phyloP scores from a whole-genome alignment of 2,329 filamentous ascomycete genomes.

The Decorospora gaudefroyi region DNA sequence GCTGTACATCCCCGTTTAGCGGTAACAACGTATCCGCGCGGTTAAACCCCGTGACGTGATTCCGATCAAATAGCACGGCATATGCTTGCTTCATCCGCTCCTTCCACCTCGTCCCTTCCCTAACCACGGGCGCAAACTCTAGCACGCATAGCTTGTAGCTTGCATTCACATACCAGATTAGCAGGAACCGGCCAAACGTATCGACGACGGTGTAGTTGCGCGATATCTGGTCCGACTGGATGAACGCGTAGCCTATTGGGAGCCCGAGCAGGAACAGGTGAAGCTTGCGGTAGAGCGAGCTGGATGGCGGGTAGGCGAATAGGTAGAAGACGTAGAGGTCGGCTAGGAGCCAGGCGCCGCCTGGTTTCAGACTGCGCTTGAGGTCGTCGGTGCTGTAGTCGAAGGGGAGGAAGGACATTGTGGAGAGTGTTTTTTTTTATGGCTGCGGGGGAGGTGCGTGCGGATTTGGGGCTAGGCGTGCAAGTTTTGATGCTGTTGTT shows the following conservation, averaged over 20 bases:
- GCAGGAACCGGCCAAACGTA: slow-evolving; percentile 20
- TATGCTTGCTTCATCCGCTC: slow-evolving; percentile 9
- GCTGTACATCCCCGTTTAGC: neutral
- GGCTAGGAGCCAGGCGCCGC: too few species aligned
- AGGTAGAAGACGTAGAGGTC: slow-evolving; percentile 16
- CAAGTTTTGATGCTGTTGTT: too few species aligned
- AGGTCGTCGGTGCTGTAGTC: too few species aligned
- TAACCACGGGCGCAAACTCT: slow-evolving; percentile 7
- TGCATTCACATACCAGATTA: slow-evolving; percentile 28
- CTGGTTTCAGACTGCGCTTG: too few species aligned
- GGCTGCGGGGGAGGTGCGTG: too few species aligned
- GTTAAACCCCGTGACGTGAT: slow-evolving; percentile 1
- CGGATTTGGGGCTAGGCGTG: too few species aligned
- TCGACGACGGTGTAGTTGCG: slow-evolving; percentile 15
- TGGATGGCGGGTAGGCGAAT: slow-evolving; percentile 21
- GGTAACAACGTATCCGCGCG: neutral
- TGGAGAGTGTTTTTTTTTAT: too few species aligned
- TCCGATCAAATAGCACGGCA: slow-evolving; percentile 19
- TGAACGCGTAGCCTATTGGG: slow-evolving; percentile 21
- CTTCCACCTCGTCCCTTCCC: slow-evolving; percentile 5
- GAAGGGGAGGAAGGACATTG: too few species aligned
- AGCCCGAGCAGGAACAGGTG: slow-evolving; percentile 14
- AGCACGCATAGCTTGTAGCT: slow-evolving; percentile 20
- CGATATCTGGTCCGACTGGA: slow-evolving; percentile 3
- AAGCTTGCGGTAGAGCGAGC: slow-evolving; percentile 10